These are phyloP conservation scores for Chiua virens DNA, from an alignment of 768 basidiomycete species.

Conservation along the genomic window DNA sequence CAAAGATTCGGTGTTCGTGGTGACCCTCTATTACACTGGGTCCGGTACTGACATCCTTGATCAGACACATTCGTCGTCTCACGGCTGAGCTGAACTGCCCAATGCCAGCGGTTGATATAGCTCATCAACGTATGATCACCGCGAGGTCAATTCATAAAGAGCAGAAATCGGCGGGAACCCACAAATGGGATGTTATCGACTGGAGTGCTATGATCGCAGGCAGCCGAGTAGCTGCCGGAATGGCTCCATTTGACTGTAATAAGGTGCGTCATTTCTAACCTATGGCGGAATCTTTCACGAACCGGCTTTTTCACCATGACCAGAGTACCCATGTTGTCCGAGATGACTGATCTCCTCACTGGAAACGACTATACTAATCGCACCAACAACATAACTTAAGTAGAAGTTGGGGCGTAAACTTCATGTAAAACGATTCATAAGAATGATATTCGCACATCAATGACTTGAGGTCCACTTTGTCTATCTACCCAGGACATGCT, in stretches of 20 bases:
- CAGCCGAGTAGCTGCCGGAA: slow-evolving; percentile 70
- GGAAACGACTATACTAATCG: neutral
- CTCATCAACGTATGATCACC: slow-evolving; percentile 77
- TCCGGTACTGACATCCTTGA: slow-evolving; percentile 5
- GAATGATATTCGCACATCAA: too few species aligned
- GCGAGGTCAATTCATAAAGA: slow-evolving; percentile 69
- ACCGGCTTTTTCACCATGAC: neutral
- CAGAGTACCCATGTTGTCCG: slow-evolving; percentile 23
- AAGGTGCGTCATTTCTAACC: slow-evolving; percentile 26
- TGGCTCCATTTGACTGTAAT: slow-evolving; percentile 43
- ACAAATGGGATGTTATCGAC: slow-evolving; percentile 62
- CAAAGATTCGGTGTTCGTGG: slow-evolving; percentile 69
- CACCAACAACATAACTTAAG: neutral
- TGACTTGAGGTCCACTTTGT: too few species aligned
- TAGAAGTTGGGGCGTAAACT: too few species aligned
- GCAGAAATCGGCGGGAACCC: slow-evolving; percentile 43
- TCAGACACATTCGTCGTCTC: slow-evolving; percentile 67
- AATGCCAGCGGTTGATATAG: slow-evolving; percentile 70
- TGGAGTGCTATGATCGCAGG: slow-evolving; percentile 85
- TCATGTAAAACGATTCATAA: too few species aligned
- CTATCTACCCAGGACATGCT: too few species aligned
- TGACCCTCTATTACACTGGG: neutral
- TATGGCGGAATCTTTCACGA: neutral
- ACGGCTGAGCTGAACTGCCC: slow-evolving; percentile 64
- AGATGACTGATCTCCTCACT: slow-evolving; percentile 14